phyloP scores from a whole-genome alignment of 495 filamentous ascomycete genomes.

The Endocarpon pusillum region DNA sequence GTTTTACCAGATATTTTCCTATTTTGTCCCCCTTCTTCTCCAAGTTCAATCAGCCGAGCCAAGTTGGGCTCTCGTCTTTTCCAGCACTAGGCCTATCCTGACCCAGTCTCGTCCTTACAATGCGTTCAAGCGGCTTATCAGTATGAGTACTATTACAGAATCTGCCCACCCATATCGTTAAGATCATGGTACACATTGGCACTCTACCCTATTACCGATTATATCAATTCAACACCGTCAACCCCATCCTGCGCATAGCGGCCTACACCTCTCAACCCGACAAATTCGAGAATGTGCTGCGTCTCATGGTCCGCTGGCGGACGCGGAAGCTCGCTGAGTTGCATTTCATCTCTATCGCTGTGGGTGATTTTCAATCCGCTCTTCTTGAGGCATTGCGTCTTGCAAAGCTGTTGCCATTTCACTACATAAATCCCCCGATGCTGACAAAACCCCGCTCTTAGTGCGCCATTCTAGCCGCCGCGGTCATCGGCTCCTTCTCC shows the following conservation, averaged over 20 bases:
- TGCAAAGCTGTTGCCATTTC: too few species aligned
- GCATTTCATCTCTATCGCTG: conserved; percentile 16
- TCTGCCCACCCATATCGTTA: neutral
- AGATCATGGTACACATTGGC: neutral
- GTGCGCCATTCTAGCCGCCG: conserved; percentile 14
- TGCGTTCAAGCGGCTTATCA: too few species aligned
- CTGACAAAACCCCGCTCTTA: too few species aligned
- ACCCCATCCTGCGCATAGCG: neutral
- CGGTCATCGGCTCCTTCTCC: conserved; percentile 17
- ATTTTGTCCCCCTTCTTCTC: neutral
- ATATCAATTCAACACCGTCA: conserved; percentile 2
- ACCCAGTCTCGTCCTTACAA: too few species aligned
- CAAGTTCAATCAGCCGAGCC: neutral
- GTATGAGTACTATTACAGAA: neutral
- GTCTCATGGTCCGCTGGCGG: conserved; percentile 48
- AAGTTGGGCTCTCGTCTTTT: too few species aligned
- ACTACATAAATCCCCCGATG: too few species aligned
- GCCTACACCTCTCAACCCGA: conserved; percentile 1
- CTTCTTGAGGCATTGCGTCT: neutral
- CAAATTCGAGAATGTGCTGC: conserved; percentile 23
- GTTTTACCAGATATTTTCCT: neutral
- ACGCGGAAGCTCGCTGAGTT: conserved; percentile 14
- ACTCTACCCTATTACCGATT: conserved; percentile 1
- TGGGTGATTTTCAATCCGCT: conserved; percentile 3
- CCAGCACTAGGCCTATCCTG: too few species aligned